A percentile compares a stretch with the other conserved stretches of the same genome.
Evolutionary conservation across 1,139 yeast species (phyloP).

Genomic region (Lodderomyces margitis): DNA sequence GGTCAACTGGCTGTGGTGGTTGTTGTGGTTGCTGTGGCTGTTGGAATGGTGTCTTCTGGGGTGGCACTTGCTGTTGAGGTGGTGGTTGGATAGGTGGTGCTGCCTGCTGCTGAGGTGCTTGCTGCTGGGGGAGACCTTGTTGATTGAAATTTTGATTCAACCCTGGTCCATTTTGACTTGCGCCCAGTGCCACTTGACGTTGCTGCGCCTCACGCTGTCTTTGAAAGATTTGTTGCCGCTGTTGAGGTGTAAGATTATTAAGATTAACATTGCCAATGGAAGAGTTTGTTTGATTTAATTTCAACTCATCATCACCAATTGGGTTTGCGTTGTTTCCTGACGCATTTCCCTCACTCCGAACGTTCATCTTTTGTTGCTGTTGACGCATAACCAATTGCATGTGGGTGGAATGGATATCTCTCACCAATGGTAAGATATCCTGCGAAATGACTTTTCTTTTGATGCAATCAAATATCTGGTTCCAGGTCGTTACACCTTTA

Average conservation of each 20-base stretch:
- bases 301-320: neutral
- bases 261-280: slow-evolving; percentile 10
- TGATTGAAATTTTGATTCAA: slow-evolving; percentile 6
- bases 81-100: slow-evolving; percentile 15
- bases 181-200: neutral
- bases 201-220: slow-evolving; percentile 21
- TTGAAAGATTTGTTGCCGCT: slow-evolving; percentile 35
- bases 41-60: slow-evolving; percentile 17
- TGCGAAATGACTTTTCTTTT: slow-evolving; percentile 57
- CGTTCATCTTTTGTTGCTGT: slow-evolving; percentile 28
- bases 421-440: slow-evolving; percentile 52
- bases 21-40: slow-evolving; percentile 15
- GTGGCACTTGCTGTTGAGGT: slow-evolving; percentile 19
- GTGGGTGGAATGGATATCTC: slow-evolving; percentile 62
- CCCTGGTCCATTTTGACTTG: neutral
- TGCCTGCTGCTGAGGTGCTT: slow-evolving; percentile 17
- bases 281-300: neutral
- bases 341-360: slow-evolving; percentile 14
- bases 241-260: slow-evolving; percentile 34
- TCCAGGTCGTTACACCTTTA: slow-evolving; percentile 81
- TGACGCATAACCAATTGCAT: slow-evolving; percentile 34
- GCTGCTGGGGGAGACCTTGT: slow-evolving; percentile 15
- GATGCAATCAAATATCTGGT: slow-evolving; percentile 70
- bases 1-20: slow-evolving; percentile 13
- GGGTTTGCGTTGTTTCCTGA: slow-evolving; percentile 9